Base-by-base conservation (phyloP, 257 asterid genomes). In the Lantana camara region DNA sequence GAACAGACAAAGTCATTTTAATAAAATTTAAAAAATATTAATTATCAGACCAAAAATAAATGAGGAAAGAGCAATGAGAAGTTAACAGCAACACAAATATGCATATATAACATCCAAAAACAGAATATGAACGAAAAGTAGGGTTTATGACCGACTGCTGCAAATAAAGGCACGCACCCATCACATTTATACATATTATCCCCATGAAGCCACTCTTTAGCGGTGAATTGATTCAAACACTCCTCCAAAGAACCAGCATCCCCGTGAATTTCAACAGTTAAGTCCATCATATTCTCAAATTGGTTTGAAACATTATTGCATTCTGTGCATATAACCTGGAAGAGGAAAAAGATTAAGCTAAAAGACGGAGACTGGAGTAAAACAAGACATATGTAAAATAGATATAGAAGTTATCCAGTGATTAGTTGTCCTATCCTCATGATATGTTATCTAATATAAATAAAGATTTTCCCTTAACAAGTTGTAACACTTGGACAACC, bases 111-210 rank as follows among this genome's bases (percentile, higher is more conserved):
- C n/a, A n/a, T n/a, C n/a, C n/a, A n/a, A n/a, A n/a, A n/a, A n/a
- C n/a, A n/a, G n/a, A n/a, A 51, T n/a, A 34, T 13, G 57, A 41
- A 4, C 9, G 54, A 40, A 29, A 60, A 69, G 51, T 12, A 37
- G 12, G 29, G n/a, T n/a, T n/a, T n/a, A n/a, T n/a, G n/a, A n/a
- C 57, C 34, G 49, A 17, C 21, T 59, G 52, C 42, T 19, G 75
- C 44, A 73, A 32, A 67, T 17, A 37, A 5, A 66, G 73, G 73
- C 69, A 54, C 79, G 73, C 63, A 90, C 99, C 95, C 83, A 60
- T 94, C 99, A 69, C 99, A 94, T 79, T 84, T 94, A 71, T 94
- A 94, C 99, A 85, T 85, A 79, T 94, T 94, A 79, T 94, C 99
- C 46, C 99, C 99, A 74, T 90, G 95, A 79, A 94, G 99, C 81